phyloP scores from a whole-genome alignment of 2,329 filamentous ascomycete genomes.

The Pyricularia sp. region DNA sequence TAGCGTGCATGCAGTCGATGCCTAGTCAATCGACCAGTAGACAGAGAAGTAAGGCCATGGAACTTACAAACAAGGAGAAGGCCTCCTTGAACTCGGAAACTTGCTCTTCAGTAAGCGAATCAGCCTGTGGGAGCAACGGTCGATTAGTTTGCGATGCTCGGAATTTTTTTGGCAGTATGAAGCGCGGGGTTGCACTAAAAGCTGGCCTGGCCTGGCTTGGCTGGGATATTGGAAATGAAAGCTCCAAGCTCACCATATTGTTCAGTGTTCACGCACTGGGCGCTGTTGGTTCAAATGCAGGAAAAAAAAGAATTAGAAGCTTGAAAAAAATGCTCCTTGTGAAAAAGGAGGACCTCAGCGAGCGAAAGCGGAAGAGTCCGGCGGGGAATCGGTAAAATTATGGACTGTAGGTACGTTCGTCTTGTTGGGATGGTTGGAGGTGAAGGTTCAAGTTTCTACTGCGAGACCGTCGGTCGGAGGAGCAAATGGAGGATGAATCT shows the following conservation, averaged over 20 bases:
- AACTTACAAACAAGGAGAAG: slow-evolving; percentile 96
- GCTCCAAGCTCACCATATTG: not conserved
- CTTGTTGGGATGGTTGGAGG: not conserved
- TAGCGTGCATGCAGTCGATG: not conserved
- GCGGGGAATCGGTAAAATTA: not conserved
- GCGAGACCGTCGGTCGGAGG: not conserved
- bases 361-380: not conserved
- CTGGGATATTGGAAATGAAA: not conserved
- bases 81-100: slow-evolving; percentile 99
- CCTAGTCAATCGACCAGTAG: not conserved
- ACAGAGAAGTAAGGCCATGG: slow-evolving; percentile 7
- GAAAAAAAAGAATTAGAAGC: not conserved
- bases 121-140: slow-evolving; percentile 48
- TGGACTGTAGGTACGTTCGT: not conserved
- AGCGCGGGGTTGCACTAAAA: not conserved
- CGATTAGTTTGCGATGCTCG: not conserved
- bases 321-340: not conserved
- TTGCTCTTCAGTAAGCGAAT: slow-evolving; percentile 98
- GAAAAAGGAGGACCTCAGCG: not conserved
- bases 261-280: not conserved
- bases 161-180: not conserved
- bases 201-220: not conserved
- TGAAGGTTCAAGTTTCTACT: not conserved
- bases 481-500: not conserved
- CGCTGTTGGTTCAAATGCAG: not conserved